Conservation (phyloP, 2,329 filamentous ascomycete genomes). For the Gaeumannomyces tritici region DNA sequence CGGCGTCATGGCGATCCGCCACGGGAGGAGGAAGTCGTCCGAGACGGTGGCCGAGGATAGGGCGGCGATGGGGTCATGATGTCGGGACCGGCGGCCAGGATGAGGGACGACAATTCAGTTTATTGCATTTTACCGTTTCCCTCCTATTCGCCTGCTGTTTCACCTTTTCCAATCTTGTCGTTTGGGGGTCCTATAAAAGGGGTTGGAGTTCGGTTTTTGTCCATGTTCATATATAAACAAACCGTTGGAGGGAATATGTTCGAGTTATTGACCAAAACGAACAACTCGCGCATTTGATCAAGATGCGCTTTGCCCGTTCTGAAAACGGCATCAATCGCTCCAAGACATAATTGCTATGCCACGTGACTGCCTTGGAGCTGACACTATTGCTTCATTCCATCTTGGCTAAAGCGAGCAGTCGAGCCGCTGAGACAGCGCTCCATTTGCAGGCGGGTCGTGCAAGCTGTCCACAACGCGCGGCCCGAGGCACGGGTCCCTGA, state of each 20-base stretch:
- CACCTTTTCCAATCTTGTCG: too few species aligned
- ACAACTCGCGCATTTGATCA: too few species aligned
- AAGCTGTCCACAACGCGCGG: neutral
- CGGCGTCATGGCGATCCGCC: neutral
- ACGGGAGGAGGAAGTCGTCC: neutral
- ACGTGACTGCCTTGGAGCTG: neutral
- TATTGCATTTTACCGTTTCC: too few species aligned
- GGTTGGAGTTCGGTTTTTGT: too few species aligned
- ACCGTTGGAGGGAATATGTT: too few species aligned
- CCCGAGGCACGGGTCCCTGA: too few species aligned
- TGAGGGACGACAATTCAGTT: neutral
- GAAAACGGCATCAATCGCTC: neutral
- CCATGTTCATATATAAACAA: too few species aligned
- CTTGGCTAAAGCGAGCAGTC: neutral
- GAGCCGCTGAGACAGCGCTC: too few species aligned
- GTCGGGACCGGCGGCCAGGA: neutral
- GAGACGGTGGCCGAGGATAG: neutral
- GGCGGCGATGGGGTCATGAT: neutral
- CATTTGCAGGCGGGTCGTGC: neutral
- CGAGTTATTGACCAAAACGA: too few species aligned
- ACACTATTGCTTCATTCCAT: neutral
- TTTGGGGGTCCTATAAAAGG: too few species aligned
- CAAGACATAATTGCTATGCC: neutral
- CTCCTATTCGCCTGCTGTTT: too few species aligned
- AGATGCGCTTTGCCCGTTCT: too few species aligned